Conservation (phyloP, 495 filamentous ascomycete genomes). For the Neurospora sublineolata region DNA sequence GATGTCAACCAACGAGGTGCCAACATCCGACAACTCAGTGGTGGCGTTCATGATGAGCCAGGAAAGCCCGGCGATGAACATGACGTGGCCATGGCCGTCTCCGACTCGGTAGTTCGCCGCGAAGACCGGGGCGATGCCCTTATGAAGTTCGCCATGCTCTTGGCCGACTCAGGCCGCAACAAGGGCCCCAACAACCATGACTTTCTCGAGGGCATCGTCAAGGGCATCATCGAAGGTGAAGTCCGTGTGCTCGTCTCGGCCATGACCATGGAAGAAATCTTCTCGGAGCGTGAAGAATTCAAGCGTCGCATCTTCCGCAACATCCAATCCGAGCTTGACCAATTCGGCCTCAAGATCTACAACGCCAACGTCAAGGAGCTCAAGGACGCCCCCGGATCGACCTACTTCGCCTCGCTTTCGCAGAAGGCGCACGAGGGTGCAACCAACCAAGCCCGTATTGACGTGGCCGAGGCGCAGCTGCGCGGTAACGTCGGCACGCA, state of each 20-base stretch:
- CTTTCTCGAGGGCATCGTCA: slow-evolving; percentile 75
- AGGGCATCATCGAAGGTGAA: slow-evolving; percentile 81
- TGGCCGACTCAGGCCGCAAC: slow-evolving; percentile 47
- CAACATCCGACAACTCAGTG: slow-evolving; percentile 13
- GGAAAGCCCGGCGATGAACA: slow-evolving; percentile 5
- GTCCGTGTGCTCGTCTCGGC: slow-evolving; percentile 63
- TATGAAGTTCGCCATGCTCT: slow-evolving; percentile 64
- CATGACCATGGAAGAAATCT: slow-evolving; percentile 85
- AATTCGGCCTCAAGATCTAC: slow-evolving; percentile 65
- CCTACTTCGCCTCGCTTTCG: slow-evolving; percentile 67
- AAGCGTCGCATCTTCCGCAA: slow-evolving; percentile 66
- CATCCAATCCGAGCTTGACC: slow-evolving; percentile 61
- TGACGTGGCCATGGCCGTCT: slow-evolving; percentile 9
- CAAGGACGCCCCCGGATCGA: slow-evolving; percentile 61
- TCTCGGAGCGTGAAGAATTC: slow-evolving; percentile 68
- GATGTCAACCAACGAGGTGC: slow-evolving; percentile 46
- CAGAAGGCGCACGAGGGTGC: slow-evolving; percentile 78
- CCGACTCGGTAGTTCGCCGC: slow-evolving; percentile 7
- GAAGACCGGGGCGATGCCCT: slow-evolving; percentile 45
- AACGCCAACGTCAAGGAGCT: slow-evolving; percentile 76
- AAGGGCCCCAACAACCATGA: slow-evolving; percentile 33
- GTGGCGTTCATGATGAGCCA: background rate
- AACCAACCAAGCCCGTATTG: slow-evolving; percentile 51
- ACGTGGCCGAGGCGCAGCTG: slow-evolving; percentile 70
- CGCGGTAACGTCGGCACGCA: slow-evolving; percentile 70